Conservation (phyloP, 139 green algal genomes). For the Chlorella sp. region DNA sequence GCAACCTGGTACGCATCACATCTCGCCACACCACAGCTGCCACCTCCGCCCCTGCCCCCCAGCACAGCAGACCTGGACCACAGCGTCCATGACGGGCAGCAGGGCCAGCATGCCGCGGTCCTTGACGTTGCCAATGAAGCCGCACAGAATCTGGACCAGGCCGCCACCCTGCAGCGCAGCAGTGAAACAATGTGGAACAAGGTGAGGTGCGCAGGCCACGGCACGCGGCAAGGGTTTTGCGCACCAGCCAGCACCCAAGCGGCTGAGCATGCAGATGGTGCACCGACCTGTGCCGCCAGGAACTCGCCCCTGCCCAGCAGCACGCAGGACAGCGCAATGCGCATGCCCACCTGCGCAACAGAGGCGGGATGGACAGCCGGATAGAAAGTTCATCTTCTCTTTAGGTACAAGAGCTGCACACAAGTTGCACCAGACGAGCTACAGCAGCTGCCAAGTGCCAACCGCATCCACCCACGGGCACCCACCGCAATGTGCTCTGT, state of each 20-base stretch:
- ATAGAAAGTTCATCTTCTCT: no score
- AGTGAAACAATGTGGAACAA: no score
- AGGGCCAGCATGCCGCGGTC: slow-evolving; percentile 71
- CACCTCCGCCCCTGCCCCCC: no score
- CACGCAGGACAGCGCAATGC: slow-evolving; percentile 67
- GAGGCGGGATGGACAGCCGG: not conserved
- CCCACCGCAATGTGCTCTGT: slow-evolving; percentile 78
- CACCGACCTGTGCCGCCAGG: slow-evolving; percentile 63
- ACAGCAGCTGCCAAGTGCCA: no score
- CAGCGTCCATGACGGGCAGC: slow-evolving; percentile 63
- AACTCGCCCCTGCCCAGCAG: slow-evolving; percentile 78
- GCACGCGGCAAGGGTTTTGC: no score
- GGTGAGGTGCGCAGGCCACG: no score
- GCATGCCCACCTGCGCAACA: slow-evolving; percentile 27
- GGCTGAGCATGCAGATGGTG: slow-evolving; percentile 29
- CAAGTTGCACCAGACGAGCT: no score
- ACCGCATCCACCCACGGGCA: no score
- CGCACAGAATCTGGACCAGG: slow-evolving; percentile 60
- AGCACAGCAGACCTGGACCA: slow-evolving; percentile 54
- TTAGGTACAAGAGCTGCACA: no score
- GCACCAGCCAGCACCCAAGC: no score
- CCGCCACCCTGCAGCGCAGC: slow-evolving; percentile 48
- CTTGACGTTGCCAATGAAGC: slow-evolving; percentile 69
- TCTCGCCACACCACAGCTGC: no score
- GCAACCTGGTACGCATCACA: no score